A percentile compares a stretch with the other conserved stretches of the same genome.
These are phyloP conservation scores for Trichosanthes cucumerina DNA, from an alignment of 306 rosid genomes.

Conservation along the genomic window DNA sequence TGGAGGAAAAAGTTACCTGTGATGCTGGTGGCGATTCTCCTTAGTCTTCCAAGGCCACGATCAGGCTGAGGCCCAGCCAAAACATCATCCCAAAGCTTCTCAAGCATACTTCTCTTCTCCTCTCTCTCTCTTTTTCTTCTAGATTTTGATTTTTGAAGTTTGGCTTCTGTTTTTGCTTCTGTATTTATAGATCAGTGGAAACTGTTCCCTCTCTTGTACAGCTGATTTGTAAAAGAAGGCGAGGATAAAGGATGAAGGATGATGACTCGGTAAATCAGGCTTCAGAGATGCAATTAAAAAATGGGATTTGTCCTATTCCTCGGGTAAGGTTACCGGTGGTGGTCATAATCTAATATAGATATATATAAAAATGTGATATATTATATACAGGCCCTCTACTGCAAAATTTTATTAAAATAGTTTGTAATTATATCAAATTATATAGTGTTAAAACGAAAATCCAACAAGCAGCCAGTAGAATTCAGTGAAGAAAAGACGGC, in stretches of 20 bases:
- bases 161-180: background rate
- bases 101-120: conserved; percentile 65
- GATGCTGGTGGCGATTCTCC: conserved; percentile 35
- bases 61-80: conserved; percentile 85
- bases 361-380: background rate
- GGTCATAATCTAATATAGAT: background rate
- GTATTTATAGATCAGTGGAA: background rate
- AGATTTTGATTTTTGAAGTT: background rate
- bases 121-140: background rate
- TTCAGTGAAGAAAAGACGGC: background rate
- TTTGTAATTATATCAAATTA: background rate
- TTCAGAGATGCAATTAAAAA: conserved; percentile 4
- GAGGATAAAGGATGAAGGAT: conserved; percentile 38
- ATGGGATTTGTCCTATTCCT: conserved; percentile 32
- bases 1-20: conserved; percentile 17
- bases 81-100: conserved; percentile 80
- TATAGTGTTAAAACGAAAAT: background rate
- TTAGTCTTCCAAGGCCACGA: conserved; percentile 64
- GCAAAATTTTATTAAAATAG: background rate
- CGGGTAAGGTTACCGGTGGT: background rate
- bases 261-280: conserved; percentile 29
- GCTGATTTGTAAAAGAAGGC: background rate
- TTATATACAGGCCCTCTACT: background rate
- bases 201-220: background rate
- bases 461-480: background rate